Conservation (phyloP, 495 filamentous ascomycete species). For the Aspergillus haitiensis region DNA sequence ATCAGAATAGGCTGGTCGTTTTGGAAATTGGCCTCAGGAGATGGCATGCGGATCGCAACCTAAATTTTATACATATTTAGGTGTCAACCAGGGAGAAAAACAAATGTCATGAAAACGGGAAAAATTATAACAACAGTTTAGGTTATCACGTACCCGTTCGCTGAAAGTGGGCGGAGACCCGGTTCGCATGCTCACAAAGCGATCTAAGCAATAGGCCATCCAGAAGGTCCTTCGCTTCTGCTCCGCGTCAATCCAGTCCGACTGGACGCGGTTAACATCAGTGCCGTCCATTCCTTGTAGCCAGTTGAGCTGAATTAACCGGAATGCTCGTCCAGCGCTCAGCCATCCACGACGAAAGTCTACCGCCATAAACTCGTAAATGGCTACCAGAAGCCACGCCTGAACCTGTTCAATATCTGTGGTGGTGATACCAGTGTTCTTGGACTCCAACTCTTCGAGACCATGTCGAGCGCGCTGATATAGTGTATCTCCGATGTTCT, state of each 20-base stretch:
- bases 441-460: slow-evolving; percentile 22
- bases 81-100: too few relatives aligned
- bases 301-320: slow-evolving; percentile 47
- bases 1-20: slow-evolving; percentile 40
- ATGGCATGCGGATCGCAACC: slow-evolving; percentile 45
- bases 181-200: slow-evolving; percentile 44
- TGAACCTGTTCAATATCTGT: slow-evolving; percentile 43
- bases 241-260: slow-evolving; percentile 31
- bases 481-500: slow-evolving; percentile 38
- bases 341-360: slow-evolving; percentile 45
- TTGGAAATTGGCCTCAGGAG: slow-evolving; percentile 49
- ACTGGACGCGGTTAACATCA: not conserved
- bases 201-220: slow-evolving; percentile 53
- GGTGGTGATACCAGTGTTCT: not conserved
- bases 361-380: slow-evolving; percentile 45
- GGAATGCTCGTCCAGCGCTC: slow-evolving; percentile 50
- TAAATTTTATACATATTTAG: not conserved
- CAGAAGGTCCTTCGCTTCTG: slow-evolving; percentile 53
- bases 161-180: slow-evolving; percentile 45
- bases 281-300: slow-evolving; percentile 45
- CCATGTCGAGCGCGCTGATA: slow-evolving; percentile 45
- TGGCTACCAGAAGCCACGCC: slow-evolving; percentile 49
- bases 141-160: slow-evolving; percentile 27
- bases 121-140: not conserved
- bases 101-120: not conserved